Percentiles rank a stretch among this genome's conserved stretches.
Conservation (phyloP, 1,139 yeast genomes). For the Hansenula lynferdii region DNA sequence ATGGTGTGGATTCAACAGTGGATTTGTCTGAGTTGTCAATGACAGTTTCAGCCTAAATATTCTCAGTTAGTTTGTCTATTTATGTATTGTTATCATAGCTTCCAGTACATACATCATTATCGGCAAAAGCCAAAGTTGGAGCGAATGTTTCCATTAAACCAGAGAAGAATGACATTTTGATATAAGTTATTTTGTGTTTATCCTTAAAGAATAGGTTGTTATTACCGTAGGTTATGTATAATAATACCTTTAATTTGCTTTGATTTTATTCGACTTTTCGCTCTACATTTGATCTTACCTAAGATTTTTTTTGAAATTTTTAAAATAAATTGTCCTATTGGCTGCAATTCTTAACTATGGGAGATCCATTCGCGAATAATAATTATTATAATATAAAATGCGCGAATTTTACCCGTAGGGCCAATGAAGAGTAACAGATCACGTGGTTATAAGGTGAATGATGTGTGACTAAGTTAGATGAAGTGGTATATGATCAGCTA, state of each 20-base stretch:
- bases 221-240: too few relatives aligned
- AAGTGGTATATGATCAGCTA: too few relatives aligned
- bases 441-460: too few relatives aligned
- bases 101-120: constrained; percentile 24
- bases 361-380: not conserved
- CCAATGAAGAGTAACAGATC: too few relatives aligned
- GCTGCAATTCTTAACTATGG: constrained; percentile 2
- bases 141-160: constrained; percentile 52
- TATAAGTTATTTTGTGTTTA: not conserved
- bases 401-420: not conserved
- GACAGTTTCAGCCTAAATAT: not conserved
- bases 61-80: not conserved
- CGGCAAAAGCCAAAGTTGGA: constrained; percentile 85
- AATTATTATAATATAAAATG: too few relatives aligned
- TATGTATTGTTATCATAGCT: not conserved
- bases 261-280: not conserved
- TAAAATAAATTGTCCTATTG: constrained; percentile 9
- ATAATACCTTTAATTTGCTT: not conserved
- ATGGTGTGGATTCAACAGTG: constrained; percentile 1
- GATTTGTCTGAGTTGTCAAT: not conserved
- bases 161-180: constrained; percentile 52
- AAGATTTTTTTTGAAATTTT: constrained; percentile 4
- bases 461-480: too few relatives aligned
- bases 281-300: not conserved
- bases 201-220: too few relatives aligned